Evolutionary conservation across 345 rosid genomes (phyloP).

Genomic region (Syzygium jambos): DNA sequence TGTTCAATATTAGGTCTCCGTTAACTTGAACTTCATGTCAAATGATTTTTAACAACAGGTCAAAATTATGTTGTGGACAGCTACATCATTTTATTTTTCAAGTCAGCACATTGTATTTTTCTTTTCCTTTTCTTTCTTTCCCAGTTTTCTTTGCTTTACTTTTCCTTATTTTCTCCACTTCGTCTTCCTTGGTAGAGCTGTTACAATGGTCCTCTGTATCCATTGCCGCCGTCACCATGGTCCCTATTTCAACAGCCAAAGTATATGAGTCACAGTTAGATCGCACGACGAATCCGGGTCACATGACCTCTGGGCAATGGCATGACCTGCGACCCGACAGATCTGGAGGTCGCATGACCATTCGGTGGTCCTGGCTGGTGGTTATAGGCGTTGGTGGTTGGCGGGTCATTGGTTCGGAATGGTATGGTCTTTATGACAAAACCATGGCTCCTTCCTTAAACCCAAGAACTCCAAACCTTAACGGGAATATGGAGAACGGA

Average conservation of each 20-base stretch:
- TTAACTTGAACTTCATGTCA: neutral
- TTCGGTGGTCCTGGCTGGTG: neutral
- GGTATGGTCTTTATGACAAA: neutral
- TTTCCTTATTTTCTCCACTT: neutral
- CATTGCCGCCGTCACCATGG: neutral
- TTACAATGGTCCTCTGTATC: neutral
- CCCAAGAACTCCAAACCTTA: neutral
- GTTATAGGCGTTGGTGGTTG: neutral
- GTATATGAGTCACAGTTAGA: neutral
- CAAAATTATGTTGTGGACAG: neutral
- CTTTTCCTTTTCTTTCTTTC: neutral
- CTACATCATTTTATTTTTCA: neutral
- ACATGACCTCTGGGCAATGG: neutral
- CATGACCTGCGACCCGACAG: neutral
- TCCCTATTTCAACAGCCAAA: neutral
- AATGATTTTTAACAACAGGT: neutral
- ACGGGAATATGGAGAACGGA: neutral
- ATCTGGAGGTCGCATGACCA: neutral
- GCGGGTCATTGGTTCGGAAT: neutral
- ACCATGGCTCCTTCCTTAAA: neutral
- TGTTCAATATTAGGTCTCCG: neutral
- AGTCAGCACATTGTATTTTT: neutral
- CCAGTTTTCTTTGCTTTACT: neutral
- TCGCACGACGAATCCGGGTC: neutral
- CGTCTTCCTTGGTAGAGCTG: neutral